Evolutionary conservation across 768 basidiomycete species (phyloP).

Genomic region (Boletus sp.): DNA sequence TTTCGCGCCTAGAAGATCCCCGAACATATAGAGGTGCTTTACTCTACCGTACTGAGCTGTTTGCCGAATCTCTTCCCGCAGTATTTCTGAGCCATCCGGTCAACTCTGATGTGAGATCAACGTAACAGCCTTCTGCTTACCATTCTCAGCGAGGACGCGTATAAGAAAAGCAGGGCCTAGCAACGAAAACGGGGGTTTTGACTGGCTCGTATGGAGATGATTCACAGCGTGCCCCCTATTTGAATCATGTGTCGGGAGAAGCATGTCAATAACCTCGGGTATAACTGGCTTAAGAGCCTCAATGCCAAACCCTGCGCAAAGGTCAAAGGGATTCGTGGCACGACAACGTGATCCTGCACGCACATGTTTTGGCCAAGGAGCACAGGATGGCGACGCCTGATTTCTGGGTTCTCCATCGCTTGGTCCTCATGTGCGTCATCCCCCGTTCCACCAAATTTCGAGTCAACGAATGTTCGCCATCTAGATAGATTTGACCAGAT

Average conservation of each 20-base stretch:
- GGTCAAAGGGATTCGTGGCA: not conserved
- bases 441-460: conserved; percentile 14
- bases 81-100: conserved; percentile 8
- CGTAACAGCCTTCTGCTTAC: not conserved
- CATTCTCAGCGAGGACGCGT: conserved; percentile 12
- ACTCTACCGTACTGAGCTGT: conserved; percentile 11
- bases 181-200: conserved; percentile 5
- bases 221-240: not conserved
- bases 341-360: not conserved
- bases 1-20: conserved; percentile 2
- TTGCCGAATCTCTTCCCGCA: conserved; percentile 20
- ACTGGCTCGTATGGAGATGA: not conserved
- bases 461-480: conserved; percentile 6
- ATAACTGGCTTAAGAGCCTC: conserved; percentile 9
- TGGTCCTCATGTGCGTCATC: conserved; percentile 6
- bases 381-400: conserved; percentile 17
- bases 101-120: not conserved
- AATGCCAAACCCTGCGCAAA: conserved; percentile 9
- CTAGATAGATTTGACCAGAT: not conserved
- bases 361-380: conserved; percentile 17
- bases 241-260: conserved; percentile 5
- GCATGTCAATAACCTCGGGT: conserved; percentile 12
- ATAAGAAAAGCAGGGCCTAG: conserved; percentile 17
- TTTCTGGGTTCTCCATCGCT: conserved; percentile 14
- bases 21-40: conserved; percentile 17